Evolutionary conservation across 2,329 filamentous ascomycete species (phyloP), one percentile per base, ranked within the genome.

Genomic region (Microsporum canis): DNA sequence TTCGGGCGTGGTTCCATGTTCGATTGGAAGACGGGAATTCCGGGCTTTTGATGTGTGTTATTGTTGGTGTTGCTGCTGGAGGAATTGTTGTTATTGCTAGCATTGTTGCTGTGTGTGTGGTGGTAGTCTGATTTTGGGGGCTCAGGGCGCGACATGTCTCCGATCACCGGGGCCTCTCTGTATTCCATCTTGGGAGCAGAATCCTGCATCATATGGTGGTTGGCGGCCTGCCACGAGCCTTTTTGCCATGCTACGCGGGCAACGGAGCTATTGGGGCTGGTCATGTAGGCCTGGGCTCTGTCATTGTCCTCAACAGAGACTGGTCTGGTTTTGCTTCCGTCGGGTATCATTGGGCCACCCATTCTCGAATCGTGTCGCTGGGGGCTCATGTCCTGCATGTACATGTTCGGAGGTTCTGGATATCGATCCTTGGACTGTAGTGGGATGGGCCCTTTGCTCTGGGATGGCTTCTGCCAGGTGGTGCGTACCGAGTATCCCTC

Each of bases 401-500:
- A 77, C 31, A 74, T 72, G 47, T 62, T 63, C 58, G 59, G 63
- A n/a, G 71, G 66, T 41, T 77, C 75, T 27, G 70, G 64, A 65
- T 77, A 80, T 10, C 78, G 80, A 65, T 91, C 89, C 74, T 95
- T 95, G 23, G 90, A 91, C 74, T 95, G 89, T 57, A 95, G 81
- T 63, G 87, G 88, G 66, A 91, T 82, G 57, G 86, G 83, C 58
- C 80, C 76, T 67, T 85, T 83, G 66, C 88, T 85, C 69, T 77
- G 85, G 63, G 88, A 86, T 36, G 87, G 84, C 74, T 92, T 95
- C 65, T 87, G 84, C 86, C 88, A 94, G 58, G 84, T 80, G 47
- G 86, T 85, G 68, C 89, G 84, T 67, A 88, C 86, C 60, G 88
- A 88, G 75, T 99, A 99, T 58, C 94, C 94, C 67, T 89, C 88